Base-by-base conservation (phyloP, 768 basidiomycete species). In the Leccinum disarticulatum region DNA sequence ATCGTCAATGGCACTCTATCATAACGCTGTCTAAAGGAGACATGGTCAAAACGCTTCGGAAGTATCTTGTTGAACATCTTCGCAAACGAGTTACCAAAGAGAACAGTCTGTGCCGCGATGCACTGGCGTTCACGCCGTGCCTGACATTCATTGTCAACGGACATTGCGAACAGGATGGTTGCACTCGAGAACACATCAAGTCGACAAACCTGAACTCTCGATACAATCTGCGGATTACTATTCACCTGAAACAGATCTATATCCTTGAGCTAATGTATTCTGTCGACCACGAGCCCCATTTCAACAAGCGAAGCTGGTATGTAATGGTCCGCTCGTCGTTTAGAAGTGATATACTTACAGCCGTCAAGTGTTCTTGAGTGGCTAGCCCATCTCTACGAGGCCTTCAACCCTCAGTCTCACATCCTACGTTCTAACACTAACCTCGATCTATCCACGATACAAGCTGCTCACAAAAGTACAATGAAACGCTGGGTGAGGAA, bases 211-310 rank as follows among this genome's bases (percentile, higher is more conserved):
- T 73, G 48, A 69, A 65, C 36, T 35, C 66, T 2, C 63, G 62
- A 64, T 85, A 79, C 52, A 80, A 81, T 43, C 27, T 64, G 19
- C 77, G 78, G 13, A 67, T 84, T 4, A 68, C 77, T 3, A 65
- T 82, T 28, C 78, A 82, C 61, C 58, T 86, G 2, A 77, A 78
- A 50, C 82, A 85, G 54, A 78, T 86, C 3, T 62, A 76, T 51
- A 81, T 86, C 25, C 73, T 80, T 46, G 75, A 82, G 33, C 64
- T 58, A 25, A 25, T 25, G 25, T 25, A 25, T 25, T 25, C 25
- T 25, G 25, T 25, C 25, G 25, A 25, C 25, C 25, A 25, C 25
- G 25, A 25, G 25, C 25, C 25, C 25, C 25, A 25, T 25, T 3
- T 25, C 25, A 25, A 25, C 25, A 25, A 25, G 25, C 25, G 25